These are phyloP conservation scores for Loxodes magnus DNA, from an alignment of 73 alveolate genomes.

Conservation along the genomic window DNA sequence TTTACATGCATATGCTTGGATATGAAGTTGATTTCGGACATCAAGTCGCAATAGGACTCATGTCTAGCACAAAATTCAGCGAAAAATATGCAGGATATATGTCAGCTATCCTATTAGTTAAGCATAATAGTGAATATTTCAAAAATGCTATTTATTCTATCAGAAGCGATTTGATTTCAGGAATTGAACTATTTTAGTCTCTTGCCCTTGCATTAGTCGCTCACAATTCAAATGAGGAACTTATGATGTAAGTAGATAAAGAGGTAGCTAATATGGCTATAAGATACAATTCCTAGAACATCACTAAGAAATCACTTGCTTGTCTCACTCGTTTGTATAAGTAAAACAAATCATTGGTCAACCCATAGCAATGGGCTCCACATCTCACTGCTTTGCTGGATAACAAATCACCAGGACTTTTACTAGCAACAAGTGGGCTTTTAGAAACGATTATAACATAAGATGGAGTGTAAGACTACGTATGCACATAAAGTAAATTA, in stretches of 20 bases:
- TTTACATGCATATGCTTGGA: slow-evolving; percentile 86
- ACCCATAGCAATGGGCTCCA: slow-evolving; percentile 46
- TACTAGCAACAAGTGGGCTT: slow-evolving; percentile 57
- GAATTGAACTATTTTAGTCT: slow-evolving; percentile 81
- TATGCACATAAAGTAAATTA: slow-evolving; percentile 38
- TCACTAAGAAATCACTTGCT: slow-evolving; percentile 86
- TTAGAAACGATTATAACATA: slow-evolving; percentile 36
- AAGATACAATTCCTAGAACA: slow-evolving; percentile 61
- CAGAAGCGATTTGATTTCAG: slow-evolving; percentile 78
- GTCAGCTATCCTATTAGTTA: slow-evolving; percentile 86
- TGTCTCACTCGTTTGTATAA: slow-evolving; percentile 79
- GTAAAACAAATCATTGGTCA: slow-evolving; percentile 58
- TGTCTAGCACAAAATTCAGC: slow-evolving; percentile 81
- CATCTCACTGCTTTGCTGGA: slow-evolving; percentile 58
- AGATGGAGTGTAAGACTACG: slow-evolving; percentile 71
- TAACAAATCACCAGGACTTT: slow-evolving; percentile 50
- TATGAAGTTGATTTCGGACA: slow-evolving; percentile 97
- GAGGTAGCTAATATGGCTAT: slow-evolving; percentile 71
- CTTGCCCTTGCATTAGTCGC: slow-evolving; percentile 90
- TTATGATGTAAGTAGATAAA: slow-evolving; percentile 58
- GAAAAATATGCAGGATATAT: slow-evolving; percentile 98
- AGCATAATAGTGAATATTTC: slow-evolving; percentile 60
- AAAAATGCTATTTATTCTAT: slow-evolving; percentile 81
- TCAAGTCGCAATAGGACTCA: slow-evolving; percentile 80
- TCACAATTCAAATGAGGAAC: slow-evolving; percentile 76